phyloP scores from a whole-genome alignment of 1,139 yeast species.

The Pichia sp. region DNA sequence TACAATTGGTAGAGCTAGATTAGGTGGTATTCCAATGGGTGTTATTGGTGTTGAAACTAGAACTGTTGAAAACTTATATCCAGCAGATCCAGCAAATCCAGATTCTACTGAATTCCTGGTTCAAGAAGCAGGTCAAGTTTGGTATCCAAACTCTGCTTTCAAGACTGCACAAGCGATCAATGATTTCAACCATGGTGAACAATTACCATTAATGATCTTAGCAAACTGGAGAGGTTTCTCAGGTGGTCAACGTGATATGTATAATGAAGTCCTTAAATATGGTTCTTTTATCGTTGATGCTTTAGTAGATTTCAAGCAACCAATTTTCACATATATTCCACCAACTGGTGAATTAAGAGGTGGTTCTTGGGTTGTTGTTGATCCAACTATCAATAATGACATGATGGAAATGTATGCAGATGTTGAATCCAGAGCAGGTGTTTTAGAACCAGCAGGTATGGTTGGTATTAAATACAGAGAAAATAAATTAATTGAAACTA shows the following conservation, averaged over 20 bases:
- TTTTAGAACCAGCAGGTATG: slow-evolving; percentile 97
- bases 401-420: slow-evolving; percentile 99
- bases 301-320: slow-evolving; percentile 90
- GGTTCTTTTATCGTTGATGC: slow-evolving; percentile 98
- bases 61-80: slow-evolving; percentile 77
- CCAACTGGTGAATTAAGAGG: slow-evolving; percentile 98
- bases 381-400: slow-evolving; percentile 91
- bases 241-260: slow-evolving; percentile 99
- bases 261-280: slow-evolving; percentile 92
- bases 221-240: slow-evolving; percentile 99
- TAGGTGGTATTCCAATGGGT: slow-evolving; percentile 98
- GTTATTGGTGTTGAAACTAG: slow-evolving; percentile 94
- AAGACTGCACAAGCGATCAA: slow-evolving; percentile 98
- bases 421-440: slow-evolving; percentile 95
- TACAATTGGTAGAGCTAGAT: slow-evolving; percentile 96
- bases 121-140: slow-evolving; percentile 98
- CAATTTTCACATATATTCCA: slow-evolving; percentile 92
- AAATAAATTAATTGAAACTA: slow-evolving; percentile 80
- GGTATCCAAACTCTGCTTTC: slow-evolving; percentile 99
- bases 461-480: slow-evolving; percentile 96
- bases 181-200: slow-evolving; percentile 97
- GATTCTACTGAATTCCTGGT: slow-evolving; percentile 80
- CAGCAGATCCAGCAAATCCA: slow-evolving; percentile 98
- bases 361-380: slow-evolving; percentile 99
- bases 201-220: slow-evolving; percentile 90